A percentile compares a stretch with the other conserved stretches of the same genome.
phyloP scores from a whole-genome alignment of 2,329 filamentous ascomycete species.

The Elsinoe ampelina region DNA sequence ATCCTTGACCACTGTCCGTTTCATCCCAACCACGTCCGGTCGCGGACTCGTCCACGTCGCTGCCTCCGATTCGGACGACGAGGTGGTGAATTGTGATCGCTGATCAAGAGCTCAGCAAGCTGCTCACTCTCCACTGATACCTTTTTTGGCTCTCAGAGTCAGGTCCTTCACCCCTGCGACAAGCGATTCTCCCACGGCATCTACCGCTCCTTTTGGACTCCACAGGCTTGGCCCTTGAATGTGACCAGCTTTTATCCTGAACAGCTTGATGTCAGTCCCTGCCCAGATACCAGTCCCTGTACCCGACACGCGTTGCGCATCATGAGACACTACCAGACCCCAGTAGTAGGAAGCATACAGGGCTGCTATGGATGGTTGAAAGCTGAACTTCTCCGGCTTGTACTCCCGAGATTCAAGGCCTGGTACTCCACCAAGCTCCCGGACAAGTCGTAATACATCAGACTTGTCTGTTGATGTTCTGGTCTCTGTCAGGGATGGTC shows the following conservation, averaged over 20 bases:
- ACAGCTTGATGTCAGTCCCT: constrained; percentile 76
- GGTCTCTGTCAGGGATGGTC: constrained; percentile 18
- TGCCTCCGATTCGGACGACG: background rate
- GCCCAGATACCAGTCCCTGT: constrained; percentile 85
- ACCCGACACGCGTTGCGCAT: constrained; percentile 79
- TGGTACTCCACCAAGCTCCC: constrained; percentile 39
- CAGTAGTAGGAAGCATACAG: constrained; percentile 75
- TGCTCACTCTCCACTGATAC: constrained; percentile 12
- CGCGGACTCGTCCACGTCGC: background rate
- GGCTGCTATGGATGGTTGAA: constrained; percentile 91
- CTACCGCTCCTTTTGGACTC: constrained; percentile 80
- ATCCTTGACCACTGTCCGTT: constrained; percentile 6
- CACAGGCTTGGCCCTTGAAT: constrained; percentile 64
- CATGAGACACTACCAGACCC: constrained; percentile 83
- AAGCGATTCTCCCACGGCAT: constrained; percentile 66
- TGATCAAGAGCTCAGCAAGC: background rate
- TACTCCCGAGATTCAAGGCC: constrained; percentile 60
- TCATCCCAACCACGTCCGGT: constrained; percentile 5
- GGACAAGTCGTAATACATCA: constrained; percentile 21
- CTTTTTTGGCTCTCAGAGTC: constrained; percentile 12
- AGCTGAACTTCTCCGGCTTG: constrained; percentile 51
- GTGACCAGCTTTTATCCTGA: constrained; percentile 78
- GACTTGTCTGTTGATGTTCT: constrained; percentile 8
- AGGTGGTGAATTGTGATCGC: background rate
- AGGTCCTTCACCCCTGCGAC: constrained; percentile 14